Evolutionary conservation across 495 filamentous ascomycete species (phyloP).

Genomic region (Tuber aestivum): DNA sequence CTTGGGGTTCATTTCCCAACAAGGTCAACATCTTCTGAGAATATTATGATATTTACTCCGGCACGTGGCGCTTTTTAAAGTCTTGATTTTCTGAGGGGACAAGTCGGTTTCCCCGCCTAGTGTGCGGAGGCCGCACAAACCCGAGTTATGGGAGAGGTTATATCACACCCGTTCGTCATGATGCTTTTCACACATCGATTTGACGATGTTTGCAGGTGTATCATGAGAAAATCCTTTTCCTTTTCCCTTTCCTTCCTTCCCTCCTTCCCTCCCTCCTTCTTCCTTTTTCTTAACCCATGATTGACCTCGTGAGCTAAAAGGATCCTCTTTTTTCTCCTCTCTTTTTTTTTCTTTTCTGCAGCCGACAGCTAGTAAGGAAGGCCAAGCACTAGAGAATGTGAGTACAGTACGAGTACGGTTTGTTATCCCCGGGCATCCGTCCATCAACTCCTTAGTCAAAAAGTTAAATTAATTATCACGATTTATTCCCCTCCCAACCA

Average conservation of each 20-base stretch:
- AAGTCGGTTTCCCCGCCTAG: background rate
- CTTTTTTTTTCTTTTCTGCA: background rate
- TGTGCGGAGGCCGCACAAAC: background rate
- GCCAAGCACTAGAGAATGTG: background rate
- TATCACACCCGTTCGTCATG: background rate
- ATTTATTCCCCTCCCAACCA: background rate
- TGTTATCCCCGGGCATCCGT: background rate
- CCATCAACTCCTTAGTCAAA: conserved; percentile 1
- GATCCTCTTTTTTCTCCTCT: background rate
- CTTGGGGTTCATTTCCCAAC: background rate
- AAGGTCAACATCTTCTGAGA: background rate
- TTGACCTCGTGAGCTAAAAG: background rate
- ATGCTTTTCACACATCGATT: background rate
- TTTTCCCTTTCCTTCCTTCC: background rate
- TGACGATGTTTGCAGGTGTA: background rate
- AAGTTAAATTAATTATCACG: background rate
- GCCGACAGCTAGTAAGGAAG: background rate
- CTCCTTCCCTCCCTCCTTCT: no score
- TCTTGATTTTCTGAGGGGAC: background rate
- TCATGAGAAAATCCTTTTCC: background rate
- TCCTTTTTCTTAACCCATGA: background rate
- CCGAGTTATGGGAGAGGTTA: background rate
- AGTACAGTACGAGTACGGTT: background rate
- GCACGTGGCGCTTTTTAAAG: background rate
- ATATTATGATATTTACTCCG: background rate